Percentiles rank a stretch among this genome's conserved stretches.
Conservation (phyloP, 1,139 yeast genomes). For the Suhomyces taliae region DNA sequence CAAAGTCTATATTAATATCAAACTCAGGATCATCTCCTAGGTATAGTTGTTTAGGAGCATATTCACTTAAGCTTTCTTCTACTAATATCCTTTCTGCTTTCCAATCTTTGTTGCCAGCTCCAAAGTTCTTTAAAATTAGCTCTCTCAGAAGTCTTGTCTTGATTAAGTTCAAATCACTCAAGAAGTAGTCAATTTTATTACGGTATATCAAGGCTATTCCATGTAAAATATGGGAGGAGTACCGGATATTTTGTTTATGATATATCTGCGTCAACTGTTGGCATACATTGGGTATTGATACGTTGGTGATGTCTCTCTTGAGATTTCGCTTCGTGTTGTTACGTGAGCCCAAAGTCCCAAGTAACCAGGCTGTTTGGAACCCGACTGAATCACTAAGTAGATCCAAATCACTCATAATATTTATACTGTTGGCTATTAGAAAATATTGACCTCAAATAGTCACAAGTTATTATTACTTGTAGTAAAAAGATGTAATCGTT, state of each 20-base stretch:
- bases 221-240: conserved; percentile 51
- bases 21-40: conserved; percentile 44
- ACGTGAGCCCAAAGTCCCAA: conserved; percentile 48
- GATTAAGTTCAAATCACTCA: conserved; percentile 31
- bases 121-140: conserved; percentile 1
- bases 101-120: neutral
- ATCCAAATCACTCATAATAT: conserved; percentile 26
- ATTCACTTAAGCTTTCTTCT: neutral
- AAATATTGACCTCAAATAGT: too few relatives aligned
- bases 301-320: conserved; percentile 36
- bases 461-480: neutral
- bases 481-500: neutral
- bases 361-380: conserved; percentile 17
- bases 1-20: conserved; percentile 32
- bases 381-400: conserved; percentile 8
- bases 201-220: conserved; percentile 59
- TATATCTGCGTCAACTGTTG: conserved; percentile 27
- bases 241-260: conserved; percentile 38
- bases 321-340: conserved; percentile 26
- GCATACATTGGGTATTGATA: conserved; percentile 52
- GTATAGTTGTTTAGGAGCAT: conserved; percentile 13
- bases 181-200: conserved; percentile 49
- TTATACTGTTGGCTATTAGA: conserved; percentile 4
- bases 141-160: conserved; percentile 28
- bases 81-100: neutral